Base-by-base conservation (phyloP, 306 rosid species). In the Castanospermum australe region DNA sequence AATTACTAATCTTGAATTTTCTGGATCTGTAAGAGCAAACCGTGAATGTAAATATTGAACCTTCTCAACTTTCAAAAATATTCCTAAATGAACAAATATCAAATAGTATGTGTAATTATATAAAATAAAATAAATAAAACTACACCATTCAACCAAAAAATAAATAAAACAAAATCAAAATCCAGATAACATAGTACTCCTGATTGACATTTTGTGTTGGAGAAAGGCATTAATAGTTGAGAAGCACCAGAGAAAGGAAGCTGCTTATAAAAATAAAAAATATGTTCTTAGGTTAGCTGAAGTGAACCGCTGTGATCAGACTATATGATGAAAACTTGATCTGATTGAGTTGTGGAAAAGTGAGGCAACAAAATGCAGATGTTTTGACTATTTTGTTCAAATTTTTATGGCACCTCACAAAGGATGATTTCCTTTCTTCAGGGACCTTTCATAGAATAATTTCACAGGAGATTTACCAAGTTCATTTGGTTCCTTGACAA, bases 361-460 rank as follows among this genome's bases (percentile, higher is more conserved):
- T 10, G 32, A 55, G 65, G 13, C 6, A 60, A 5, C 14, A 57
- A 69, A 36, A 61, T 18, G 63, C 20, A 47, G 15, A 69, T 38
- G 8, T 14, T 78, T 67, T 68, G 60, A 13, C 18, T 14, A 4
- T 15, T 56, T 48, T 54, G 32, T 55, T 72, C 66, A 55, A 73
- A 48, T 69, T 33, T 67, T 8, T 11, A 22, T 60, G 59, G 79
- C 61, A n/a, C 57, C 76, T 83, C 75, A 63, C 50, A 20, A 68
- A 18, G 39, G 36, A 32, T 48, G 14, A 12, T 45, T 17, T 67
- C 38, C 42, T 78, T 81, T 72, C 48, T 73, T 44, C 84, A 93
- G 98, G 94, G 98, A 91, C 71, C 85, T 93, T 67, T 93, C 98
- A 35, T 71, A 73, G 73, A 93, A 93, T 60, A 85, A 87, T 83